Evolutionary conservation across 2,329 filamentous ascomycete genomes (phyloP).

Genomic region (Furcasterigmium sp.): DNA sequence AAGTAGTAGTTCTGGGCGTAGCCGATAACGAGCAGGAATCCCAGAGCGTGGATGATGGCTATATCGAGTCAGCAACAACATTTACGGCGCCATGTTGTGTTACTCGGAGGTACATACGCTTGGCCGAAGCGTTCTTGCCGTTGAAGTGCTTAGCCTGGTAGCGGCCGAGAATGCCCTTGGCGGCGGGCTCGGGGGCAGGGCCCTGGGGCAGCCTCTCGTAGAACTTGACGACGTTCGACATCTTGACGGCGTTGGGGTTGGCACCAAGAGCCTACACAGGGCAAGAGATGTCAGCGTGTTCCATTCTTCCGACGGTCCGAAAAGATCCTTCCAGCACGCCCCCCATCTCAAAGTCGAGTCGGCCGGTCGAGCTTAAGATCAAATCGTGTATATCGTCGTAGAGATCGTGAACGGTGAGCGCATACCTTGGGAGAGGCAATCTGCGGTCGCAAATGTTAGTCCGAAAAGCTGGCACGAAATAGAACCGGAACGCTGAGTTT

Average conservation of each 20-base stretch:
- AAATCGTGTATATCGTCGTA: neutral
- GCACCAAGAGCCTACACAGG: conserved; percentile 75
- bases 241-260: conserved; percentile 91
- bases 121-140: conserved; percentile 82
- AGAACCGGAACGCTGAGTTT: conserved; percentile 10
- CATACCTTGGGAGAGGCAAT: conserved; percentile 78
- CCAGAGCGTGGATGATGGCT: conserved; percentile 89
- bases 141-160: conserved; percentile 87
- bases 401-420: conserved; percentile 28
- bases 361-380: neutral
- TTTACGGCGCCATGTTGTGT: neutral
- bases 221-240: conserved; percentile 97
- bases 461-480: neutral
- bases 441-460: conserved; percentile 32
- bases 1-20: conserved; percentile 99
- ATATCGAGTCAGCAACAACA: conserved; percentile 4
- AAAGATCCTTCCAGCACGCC: conserved; percentile 2
- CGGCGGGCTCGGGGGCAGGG: conserved; percentile 75
- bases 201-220: conserved; percentile 98
- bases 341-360: neutral
- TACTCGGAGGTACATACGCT: conserved; percentile 60
- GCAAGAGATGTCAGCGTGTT: neutral
- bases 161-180: conserved; percentile 76
- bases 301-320: conserved; percentile 5
- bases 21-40: conserved; percentile 70